Percentiles rank a stretch among this genome's conserved stretches.
Conservation (phyloP, 2,329 filamentous ascomycete genomes). For the Venturiaceae sp. region DNA sequence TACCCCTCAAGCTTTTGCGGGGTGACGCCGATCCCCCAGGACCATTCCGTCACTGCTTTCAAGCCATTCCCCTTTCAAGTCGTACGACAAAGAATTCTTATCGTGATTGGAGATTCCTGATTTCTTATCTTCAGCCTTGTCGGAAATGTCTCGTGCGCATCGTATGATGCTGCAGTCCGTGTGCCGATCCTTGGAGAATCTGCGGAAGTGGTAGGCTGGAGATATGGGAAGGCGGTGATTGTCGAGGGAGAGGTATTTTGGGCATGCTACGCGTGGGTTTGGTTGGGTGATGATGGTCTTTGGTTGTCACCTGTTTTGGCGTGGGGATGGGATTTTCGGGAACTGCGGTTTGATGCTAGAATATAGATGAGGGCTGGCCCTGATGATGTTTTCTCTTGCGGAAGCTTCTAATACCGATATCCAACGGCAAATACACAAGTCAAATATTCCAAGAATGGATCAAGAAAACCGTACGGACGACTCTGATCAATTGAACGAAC, state of each 20-base stretch:
- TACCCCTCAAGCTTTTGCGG: too few species aligned
- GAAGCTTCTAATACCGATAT: background rate
- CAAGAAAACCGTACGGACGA: background rate
- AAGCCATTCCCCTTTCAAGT: too few species aligned
- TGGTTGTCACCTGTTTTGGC: background rate
- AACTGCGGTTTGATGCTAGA: background rate
- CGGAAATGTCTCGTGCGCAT: background rate
- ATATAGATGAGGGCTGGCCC: background rate
- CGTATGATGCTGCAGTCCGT: too few species aligned
- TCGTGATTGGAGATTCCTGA: too few species aligned
- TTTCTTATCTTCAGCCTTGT: background rate
- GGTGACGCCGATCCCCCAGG: too few species aligned
- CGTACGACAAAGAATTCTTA: too few species aligned
- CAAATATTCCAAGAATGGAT: background rate
- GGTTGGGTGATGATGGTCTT: background rate
- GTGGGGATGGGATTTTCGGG: background rate
- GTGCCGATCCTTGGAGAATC: background rate
- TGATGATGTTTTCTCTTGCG: background rate
- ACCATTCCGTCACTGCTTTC: too few species aligned
- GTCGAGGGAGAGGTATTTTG: background rate
- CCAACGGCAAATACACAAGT: background rate
- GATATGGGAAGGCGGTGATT: background rate
- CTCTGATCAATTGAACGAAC: background rate
- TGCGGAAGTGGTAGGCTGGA: background rate
- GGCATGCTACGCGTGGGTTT: background rate